Evolutionary conservation across 1,284 basidiomycete species (phyloP).

Genomic region (Takashimella tepidaria): DNA sequence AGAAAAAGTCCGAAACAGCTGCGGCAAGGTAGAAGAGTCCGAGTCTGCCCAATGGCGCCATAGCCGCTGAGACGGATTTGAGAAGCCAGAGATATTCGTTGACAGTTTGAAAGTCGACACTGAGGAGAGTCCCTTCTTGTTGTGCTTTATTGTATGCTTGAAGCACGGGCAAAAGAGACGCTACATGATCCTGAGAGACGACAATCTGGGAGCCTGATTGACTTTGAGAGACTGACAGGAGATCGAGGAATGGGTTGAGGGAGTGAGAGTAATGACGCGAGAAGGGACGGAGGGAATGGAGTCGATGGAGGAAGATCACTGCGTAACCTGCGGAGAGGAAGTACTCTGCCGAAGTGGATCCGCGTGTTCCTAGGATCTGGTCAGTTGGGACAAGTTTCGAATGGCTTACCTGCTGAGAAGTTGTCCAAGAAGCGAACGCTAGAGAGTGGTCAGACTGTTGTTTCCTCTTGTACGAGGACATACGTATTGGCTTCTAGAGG

Average conservation of each 20-base stretch:
- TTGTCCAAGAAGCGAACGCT: constrained; percentile 98
- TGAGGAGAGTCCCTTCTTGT: constrained; percentile 66
- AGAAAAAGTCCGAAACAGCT: constrained; percentile 96
- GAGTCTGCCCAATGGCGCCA: constrained; percentile 59
- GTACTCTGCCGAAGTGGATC: constrained; percentile 96
- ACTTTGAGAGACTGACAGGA: constrained; percentile 62
- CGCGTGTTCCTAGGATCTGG: constrained; percentile 70
- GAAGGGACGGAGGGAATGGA: constrained; percentile 95
- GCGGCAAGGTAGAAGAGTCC: constrained; percentile 96
- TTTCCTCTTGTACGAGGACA: constrained; percentile 44
- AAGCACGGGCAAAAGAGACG: constrained; percentile 64
- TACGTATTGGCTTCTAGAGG: constrained; percentile 94
- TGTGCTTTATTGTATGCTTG: constrained; percentile 77
- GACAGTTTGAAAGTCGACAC: constrained; percentile 86
- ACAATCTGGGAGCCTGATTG: constrained; percentile 27
- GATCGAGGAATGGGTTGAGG: constrained; percentile 94
- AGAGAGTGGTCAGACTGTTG: constrained; percentile 14
- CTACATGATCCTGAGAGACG: constrained; percentile 61
- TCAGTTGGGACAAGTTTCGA: neutral
- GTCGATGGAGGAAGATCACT: constrained; percentile 96
- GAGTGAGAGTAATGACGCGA: constrained; percentile 96
- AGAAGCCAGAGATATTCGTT: constrained; percentile 95
- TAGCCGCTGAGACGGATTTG: constrained; percentile 62
- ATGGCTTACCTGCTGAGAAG: constrained; percentile 86
- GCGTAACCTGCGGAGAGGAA: constrained; percentile 88